Evolutionary conservation across 257 asterid genomes (phyloP).

Genomic region (Cordia subcordata): DNA sequence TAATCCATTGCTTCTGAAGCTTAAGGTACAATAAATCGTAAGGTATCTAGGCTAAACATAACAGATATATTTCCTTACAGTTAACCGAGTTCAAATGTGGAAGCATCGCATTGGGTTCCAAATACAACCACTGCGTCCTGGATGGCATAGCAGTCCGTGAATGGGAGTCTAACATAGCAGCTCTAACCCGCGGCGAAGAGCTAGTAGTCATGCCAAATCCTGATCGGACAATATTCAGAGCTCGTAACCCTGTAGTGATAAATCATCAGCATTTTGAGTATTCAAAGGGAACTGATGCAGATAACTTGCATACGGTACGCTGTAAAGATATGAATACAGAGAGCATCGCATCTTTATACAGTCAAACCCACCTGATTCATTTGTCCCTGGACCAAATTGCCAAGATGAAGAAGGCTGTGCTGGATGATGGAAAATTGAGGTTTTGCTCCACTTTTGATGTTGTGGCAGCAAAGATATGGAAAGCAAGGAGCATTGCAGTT

Average conservation of each 20-base stretch:
- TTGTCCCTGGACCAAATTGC: background rate
- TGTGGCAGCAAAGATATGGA: background rate
- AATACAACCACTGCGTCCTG: background rate
- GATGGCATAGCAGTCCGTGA: background rate
- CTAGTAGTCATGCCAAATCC: background rate
- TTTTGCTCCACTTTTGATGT: background rate
- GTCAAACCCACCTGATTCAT: background rate
- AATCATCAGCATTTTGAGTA: background rate
- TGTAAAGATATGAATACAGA: background rate
- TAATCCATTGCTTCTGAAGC: background rate
- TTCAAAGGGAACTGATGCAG: background rate
- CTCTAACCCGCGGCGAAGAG: background rate
- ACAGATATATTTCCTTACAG: background rate
- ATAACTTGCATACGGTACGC: background rate
- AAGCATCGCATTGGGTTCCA: background rate
- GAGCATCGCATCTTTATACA: no score
- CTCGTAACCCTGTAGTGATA: background rate
- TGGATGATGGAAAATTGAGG: background rate
- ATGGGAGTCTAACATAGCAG: background rate
- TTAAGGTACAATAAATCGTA: background rate
- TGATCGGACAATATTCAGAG: background rate
- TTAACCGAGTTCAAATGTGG: background rate
- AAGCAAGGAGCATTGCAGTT: background rate
- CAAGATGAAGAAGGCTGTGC: background rate
- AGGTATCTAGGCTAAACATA: no score